Evolutionary conservation across 345 rosid species (phyloP), one percentile per base, ranked within the genome.

Genomic region (Camelina laxa): DNA sequence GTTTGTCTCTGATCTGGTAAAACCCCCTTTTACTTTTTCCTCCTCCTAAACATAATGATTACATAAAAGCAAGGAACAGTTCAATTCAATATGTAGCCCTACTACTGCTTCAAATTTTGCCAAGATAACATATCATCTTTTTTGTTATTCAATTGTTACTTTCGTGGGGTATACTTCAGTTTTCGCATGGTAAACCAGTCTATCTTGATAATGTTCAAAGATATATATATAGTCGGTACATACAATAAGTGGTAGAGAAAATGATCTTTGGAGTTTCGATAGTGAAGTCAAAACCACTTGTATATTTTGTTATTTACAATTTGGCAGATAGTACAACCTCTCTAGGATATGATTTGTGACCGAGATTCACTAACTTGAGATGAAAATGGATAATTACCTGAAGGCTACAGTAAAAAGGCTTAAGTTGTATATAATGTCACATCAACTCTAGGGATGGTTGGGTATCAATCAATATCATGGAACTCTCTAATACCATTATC

Each of bases 1-100:
- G 80, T 95, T 76, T 81, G 99, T 95, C 76, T 95, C 99, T 79
- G 97, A 95, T 82, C 74, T 95, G 97, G 99, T 95, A 77, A 79
- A 66, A 8, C 49, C 0, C 0, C 33, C 24, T 30, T 51, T 36
- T 27, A 7, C 70, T 68, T 75, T 48, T 51, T 16, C 60, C 53
- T 16, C 60, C 53, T 60, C 62, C 10, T n/a, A 35, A 50, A 21
- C 3, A 12, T 21, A 7, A 60, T 41, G 8, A 73, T 30, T 42
- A 19, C 1, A 53, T 20, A n/a, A 39, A 38, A 38, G 39, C 22
- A 38, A 16, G 7, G 30, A 73, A 73, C n/a, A 33, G 14, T 31
- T 53, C 20, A 10, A 11, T 65, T 22, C 60, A 35, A 27, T 3
- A 4, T 45, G 60, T 51, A 41, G 64, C 49, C 30, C 30, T 27